These are phyloP conservation scores for Phytophthora ramorum DNA, from an alignment of 352 stramenopile species.

Conservation along the genomic window DNA sequence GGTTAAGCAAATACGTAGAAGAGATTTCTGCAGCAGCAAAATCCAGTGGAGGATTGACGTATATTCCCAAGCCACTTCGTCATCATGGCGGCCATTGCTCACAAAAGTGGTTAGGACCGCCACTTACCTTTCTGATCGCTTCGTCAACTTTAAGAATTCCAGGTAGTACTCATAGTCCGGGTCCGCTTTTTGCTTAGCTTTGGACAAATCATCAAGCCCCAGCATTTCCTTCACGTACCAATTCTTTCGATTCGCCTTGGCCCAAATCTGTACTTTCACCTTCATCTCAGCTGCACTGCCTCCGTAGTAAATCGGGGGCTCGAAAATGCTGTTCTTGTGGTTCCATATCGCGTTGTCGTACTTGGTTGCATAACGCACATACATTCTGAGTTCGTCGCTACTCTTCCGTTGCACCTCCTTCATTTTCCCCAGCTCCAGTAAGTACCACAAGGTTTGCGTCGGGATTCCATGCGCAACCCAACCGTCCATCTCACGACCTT, in stretches of 20 bases:
- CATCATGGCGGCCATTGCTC: no score
- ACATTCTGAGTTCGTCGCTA: neutral
- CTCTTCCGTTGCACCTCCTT: neutral
- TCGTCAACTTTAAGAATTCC: conserved; percentile 1
- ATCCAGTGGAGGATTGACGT: no score
- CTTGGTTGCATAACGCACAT: conserved; percentile 20
- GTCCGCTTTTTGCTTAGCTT: neutral
- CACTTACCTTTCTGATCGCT: neutral
- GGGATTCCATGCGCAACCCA: neutral
- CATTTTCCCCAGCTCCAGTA: neutral
- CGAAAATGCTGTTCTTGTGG: neutral
- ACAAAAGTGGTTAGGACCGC: no score
- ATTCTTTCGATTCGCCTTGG: neutral
- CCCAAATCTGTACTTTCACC: conserved; percentile 8
- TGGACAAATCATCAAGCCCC: neutral
- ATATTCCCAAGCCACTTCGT: conserved; percentile 1
- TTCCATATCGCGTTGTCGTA: conserved; percentile 11
- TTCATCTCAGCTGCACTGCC: neutral
- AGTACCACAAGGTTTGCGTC: neutral
- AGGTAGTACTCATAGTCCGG: neutral
- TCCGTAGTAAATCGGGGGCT: neutral
- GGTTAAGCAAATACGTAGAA: no score
- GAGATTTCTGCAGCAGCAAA: no score
- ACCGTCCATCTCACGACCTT: neutral
- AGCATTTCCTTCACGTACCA: conserved; percentile 15